Conservation (phyloP, 2,329 filamentous ascomycete genomes). For the Colletotrichum plurivorum region DNA sequence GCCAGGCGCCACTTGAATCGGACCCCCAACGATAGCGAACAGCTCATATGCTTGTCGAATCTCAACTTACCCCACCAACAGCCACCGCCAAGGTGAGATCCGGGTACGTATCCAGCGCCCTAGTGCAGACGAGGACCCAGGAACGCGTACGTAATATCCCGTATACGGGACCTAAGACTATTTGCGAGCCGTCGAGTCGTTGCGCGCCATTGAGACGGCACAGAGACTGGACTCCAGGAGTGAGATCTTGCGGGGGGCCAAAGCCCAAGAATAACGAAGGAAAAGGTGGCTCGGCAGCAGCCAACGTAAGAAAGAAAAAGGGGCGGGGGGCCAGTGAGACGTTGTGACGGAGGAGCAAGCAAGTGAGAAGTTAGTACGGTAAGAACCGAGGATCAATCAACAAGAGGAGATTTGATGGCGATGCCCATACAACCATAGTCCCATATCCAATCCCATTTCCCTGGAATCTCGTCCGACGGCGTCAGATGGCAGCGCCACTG, state of each 20-base stretch:
- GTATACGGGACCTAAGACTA: conserved; percentile 10
- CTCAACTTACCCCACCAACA: conserved; percentile 25
- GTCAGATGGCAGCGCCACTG: too few species aligned
- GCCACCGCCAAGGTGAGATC: conserved; percentile 11
- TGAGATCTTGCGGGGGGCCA: conserved; percentile 8
- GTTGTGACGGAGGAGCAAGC: not conserved
- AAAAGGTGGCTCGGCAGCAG: conserved; percentile 26
- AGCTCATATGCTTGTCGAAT: conserved; percentile 28
- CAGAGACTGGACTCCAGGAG: not conserved
- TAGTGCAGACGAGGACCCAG: not conserved
- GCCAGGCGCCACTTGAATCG: conserved; percentile 2
- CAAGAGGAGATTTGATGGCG: not conserved
- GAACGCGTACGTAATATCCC: conserved; percentile 34
- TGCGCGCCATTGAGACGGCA: not conserved
- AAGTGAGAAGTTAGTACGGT: too few species aligned
- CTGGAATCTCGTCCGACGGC: conserved; percentile 1
- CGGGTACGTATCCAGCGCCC: not conserved
- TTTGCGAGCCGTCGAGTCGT: conserved; percentile 20
- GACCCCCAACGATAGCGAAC: conserved; percentile 3
- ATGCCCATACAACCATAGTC: not conserved
- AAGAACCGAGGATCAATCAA: too few species aligned
- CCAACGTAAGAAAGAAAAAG: not conserved
- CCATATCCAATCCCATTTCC: not conserved
- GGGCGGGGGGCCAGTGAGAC: not conserved
- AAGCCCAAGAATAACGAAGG: conserved; percentile 15